A percentile compares a stretch with the other conserved stretches of the same genome.
Conservation (phyloP, 176 grass and related monocot species). For the Zoysia pacifica region DNA sequence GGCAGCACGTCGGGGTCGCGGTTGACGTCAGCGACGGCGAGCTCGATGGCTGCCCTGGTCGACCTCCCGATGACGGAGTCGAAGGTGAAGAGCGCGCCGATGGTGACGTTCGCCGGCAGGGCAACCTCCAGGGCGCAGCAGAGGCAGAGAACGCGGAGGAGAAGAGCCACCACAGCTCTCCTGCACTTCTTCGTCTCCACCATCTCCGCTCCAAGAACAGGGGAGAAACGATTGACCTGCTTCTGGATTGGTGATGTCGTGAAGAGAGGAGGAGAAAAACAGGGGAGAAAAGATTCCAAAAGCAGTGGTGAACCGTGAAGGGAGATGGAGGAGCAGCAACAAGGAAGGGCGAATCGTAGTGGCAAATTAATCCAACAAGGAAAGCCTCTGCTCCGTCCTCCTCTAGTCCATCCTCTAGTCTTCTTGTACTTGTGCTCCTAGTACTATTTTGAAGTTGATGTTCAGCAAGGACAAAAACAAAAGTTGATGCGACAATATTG, state of each 20-base stretch:
- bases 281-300: neutral
- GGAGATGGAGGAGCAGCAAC: neutral
- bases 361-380: no score
- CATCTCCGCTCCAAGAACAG: neutral
- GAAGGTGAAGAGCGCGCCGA: slow-evolving; percentile 84
- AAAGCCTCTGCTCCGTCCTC: no score
- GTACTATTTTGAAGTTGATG: no score
- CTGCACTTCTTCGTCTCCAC: neutral
- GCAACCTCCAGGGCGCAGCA: neutral
- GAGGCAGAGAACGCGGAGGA: slow-evolving; percentile 34
- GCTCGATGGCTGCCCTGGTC: slow-evolving; percentile 64
- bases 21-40: slow-evolving; percentile 83
- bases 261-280: neutral
- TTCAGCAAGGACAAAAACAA: no score
- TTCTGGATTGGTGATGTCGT: neutral
- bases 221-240: neutral
- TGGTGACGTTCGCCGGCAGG: slow-evolving; percentile 37
- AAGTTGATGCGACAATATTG: no score
- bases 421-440: no score
- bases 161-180: neutral
- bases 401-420: no score
- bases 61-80: slow-evolving; percentile 80
- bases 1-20: slow-evolving; percentile 46
- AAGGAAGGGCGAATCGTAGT: neutral
- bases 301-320: neutral